Base-by-base conservation (phyloP, 163 green algal species). In the Chlorella variabilis region DNA sequence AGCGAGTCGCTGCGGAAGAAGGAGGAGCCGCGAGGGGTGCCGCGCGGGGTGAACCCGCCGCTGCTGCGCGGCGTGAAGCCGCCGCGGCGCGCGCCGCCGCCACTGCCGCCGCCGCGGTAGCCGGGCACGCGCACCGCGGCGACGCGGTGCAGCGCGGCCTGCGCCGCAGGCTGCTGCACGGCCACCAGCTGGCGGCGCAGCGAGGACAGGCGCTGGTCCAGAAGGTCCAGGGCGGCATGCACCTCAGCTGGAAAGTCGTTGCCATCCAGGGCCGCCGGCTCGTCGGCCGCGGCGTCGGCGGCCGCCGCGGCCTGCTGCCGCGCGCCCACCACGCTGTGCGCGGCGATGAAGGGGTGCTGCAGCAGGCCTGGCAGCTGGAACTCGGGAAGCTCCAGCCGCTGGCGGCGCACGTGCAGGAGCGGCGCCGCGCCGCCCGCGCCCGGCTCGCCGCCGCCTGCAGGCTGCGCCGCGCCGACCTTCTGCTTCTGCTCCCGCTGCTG, bases 301-400 rank as follows among this genome's bases (percentile, higher is more conserved):
- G n/a, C 45, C 13, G 70, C 45, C 20, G 42, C 68, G 4, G 45
- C 70, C 29, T 76, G 68, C 68, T 49, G 70, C 48, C 42, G 59
- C 33, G 45, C 42, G 4, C 59, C 71, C 42, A 79, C 31, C 49
- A 25, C 41, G 69, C 29, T 63, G 68, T 86, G 73, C 1, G 38
- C 79, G 2, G 71, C 76, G 45, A 87, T 83, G 71, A 90, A 89
- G 3, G 86, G 83, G 42, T 90, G 86, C 38, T 84, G 17, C 54
- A 88, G 71, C 56, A 90, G 66, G 33, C 39, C 70, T 9, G 68
- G 45, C 7, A 83, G 41, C 21, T 81, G 54, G 63, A 87, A 70
- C 18, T 85, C 71, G 21, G 65, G 65, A 58, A 80, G 42, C 29
- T 63, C 51, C 31, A 41, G 62, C 15, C 78, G 67, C 23, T 41